Conservation (phyloP, 2,329 filamentous ascomycete genomes). For the Fusarium odoratissimum region DNA sequence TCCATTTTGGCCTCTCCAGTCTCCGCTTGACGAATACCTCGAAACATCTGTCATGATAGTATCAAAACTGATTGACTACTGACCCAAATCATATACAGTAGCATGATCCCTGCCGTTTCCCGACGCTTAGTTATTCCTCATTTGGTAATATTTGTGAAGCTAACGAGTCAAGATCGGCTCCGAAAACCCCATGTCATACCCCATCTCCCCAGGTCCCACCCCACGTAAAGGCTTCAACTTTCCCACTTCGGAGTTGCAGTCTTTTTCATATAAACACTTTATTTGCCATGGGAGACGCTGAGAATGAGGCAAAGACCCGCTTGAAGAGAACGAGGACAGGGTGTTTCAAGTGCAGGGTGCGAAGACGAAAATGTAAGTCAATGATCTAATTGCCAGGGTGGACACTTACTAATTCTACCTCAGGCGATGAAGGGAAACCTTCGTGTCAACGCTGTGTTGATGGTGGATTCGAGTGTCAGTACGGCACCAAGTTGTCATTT, state of each 20-base stretch:
- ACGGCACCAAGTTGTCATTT: slow-evolving; percentile 60
- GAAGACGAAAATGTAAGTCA: slow-evolving; percentile 59
- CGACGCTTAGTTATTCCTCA: slow-evolving; percentile 27
- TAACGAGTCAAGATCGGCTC: neutral
- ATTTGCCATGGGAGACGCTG: slow-evolving; percentile 33
- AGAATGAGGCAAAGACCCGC: slow-evolving; percentile 38
- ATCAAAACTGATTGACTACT: neutral
- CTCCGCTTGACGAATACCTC: neutral
- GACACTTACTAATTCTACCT: slow-evolving; percentile 6
- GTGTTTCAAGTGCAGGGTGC: slow-evolving; percentile 61
- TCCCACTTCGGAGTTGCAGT: slow-evolving; percentile 30
- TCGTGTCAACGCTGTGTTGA: slow-evolving; percentile 60
- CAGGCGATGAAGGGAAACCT: slow-evolving; percentile 64
- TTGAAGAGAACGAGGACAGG: slow-evolving; percentile 55
- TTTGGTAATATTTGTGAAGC: slow-evolving; percentile 2
- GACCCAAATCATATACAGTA: neutral
- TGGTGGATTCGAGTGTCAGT: slow-evolving; percentile 60
- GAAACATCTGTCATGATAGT: slow-evolving; percentile 3
- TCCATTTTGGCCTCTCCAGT: neutral
- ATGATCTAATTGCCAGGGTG: neutral
- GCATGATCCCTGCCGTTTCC: neutral
- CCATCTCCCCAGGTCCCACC: neutral
- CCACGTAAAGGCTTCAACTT: slow-evolving; percentile 34
- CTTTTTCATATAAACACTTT: slow-evolving; percentile 3
- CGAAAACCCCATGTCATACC: neutral